Evolutionary conservation across 1,284 basidiomycete genomes (phyloP).

Genomic region (Cerrena zonata): DNA sequence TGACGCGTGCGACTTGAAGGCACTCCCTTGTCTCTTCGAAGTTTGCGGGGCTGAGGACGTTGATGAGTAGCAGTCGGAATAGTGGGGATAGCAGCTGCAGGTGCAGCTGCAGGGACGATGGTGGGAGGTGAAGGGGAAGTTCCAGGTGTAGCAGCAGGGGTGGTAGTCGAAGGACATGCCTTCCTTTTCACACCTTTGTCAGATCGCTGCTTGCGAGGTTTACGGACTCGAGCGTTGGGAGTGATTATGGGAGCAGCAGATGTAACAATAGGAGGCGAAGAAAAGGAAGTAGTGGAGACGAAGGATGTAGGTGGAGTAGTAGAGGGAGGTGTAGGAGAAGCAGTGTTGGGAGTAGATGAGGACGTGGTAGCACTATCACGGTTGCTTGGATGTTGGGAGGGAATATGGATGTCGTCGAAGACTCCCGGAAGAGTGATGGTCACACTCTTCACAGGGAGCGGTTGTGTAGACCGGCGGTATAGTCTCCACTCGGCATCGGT

Average conservation of each 20-base stretch:
- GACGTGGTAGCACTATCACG: not conserved
- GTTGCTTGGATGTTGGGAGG: not conserved
- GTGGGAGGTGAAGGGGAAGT: too few relatives aligned
- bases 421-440: too few relatives aligned
- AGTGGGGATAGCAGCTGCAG: too few relatives aligned
- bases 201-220: not conserved
- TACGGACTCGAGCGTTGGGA: not conserved
- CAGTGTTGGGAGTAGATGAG: not conserved
- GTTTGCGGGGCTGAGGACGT: too few relatives aligned
- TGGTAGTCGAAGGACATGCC: too few relatives aligned
- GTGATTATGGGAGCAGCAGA: not conserved
- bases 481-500: not conserved
- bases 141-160: too few relatives aligned
- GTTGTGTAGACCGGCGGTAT: not conserved
- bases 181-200: not conserved
- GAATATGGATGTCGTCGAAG: not conserved
- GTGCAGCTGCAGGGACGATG: too few relatives aligned
- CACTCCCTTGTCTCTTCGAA: too few relatives aligned
- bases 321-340: not conserved
- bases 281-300: not conserved
- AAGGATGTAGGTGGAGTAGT: not conserved
- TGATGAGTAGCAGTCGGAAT: too few relatives aligned
- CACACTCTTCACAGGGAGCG: too few relatives aligned
- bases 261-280: not conserved
- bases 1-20: too few relatives aligned